These are phyloP conservation scores for Saccharomyces pastorianus DNA, from an alignment of 1,139 yeast genomes.

Conservation along the genomic window DNA sequence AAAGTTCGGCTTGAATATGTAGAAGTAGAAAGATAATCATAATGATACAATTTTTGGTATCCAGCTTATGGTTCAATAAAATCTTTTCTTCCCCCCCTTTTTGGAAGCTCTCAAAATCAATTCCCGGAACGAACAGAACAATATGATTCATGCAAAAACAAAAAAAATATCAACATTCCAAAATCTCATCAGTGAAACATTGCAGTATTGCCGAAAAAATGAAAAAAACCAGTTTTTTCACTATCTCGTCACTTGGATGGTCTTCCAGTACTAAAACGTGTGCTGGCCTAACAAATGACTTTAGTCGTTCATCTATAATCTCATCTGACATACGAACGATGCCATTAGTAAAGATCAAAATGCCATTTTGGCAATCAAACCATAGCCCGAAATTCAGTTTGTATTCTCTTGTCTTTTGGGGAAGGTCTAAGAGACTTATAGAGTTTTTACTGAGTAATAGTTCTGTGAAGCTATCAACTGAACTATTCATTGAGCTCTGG, in stretches of 20 bases:
- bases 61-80: no score
- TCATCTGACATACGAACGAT: conserved; percentile 4
- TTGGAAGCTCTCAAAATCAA: no score
- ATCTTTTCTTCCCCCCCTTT: no score
- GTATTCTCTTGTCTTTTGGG: background rate
- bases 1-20: no score
- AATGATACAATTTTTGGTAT: no score
- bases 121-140: no score
- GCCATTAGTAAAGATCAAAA: conserved; percentile 18
- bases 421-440: background rate
- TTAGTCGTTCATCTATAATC: background rate
- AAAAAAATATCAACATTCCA: background rate
- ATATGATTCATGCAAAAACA: no score
- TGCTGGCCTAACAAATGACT: conserved; percentile 10
- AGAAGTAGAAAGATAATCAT: no score
- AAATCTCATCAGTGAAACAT: conserved; percentile 12
- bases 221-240: conserved; percentile 18
- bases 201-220: conserved; percentile 19
- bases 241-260: conserved; percentile 8
- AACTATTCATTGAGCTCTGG: background rate
- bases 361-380: conserved; percentile 19
- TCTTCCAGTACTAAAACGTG: conserved; percentile 11
- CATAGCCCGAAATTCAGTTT: conserved; percentile 15
- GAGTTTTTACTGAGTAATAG: background rate
- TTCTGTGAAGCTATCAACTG: conserved; percentile 2